Evolutionary conservation across 441 rosid genomes (phyloP).

Genomic region (Aquilaria agallochum): DNA sequence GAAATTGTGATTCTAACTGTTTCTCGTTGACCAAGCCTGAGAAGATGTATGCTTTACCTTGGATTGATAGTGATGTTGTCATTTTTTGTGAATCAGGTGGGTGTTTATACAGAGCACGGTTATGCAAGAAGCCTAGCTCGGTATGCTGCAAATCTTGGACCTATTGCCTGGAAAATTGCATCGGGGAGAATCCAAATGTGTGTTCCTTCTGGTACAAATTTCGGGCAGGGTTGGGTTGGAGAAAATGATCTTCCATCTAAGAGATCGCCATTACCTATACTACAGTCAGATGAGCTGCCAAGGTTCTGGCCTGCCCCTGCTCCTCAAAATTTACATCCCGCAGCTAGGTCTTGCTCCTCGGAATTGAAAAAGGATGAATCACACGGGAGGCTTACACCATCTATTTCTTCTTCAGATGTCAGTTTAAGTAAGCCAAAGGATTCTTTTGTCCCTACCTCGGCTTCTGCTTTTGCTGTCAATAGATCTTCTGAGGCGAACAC

Average conservation of each 20-base stretch:
- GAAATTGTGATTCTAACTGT: too few species aligned
- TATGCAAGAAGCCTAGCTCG: conserved; percentile 77
- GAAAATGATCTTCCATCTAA: conserved; percentile 47
- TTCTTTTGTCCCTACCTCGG: conserved; percentile 14
- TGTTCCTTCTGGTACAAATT: conserved; percentile 50
- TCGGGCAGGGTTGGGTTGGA: conserved; percentile 84
- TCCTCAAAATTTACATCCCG: conserved; percentile 18
- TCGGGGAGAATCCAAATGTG: conserved; percentile 38
- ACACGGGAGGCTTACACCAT: conserved; percentile 14
- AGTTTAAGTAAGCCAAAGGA: conserved; percentile 13
- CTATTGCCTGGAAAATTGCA: conserved; percentile 64
- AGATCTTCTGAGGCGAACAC: conserved; percentile 20
- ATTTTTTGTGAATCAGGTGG: conserved; percentile 47
- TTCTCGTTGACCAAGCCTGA: too few species aligned
- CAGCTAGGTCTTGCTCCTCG: not conserved
- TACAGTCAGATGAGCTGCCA: conserved; percentile 18
- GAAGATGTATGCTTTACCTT: not conserved
- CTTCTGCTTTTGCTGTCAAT: conserved; percentile 13
- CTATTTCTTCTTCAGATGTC: conserved; percentile 15
- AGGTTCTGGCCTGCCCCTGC: conserved; percentile 12
- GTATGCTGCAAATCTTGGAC: conserved; percentile 72
- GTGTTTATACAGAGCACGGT: conserved; percentile 55
- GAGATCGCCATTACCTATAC: conserved; percentile 18
- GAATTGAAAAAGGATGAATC: conserved; percentile 16
- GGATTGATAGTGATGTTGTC: conserved; percentile 5